These are phyloP conservation scores for Yarrowia sp. DNA, from an alignment of 805 yeast genomes.

Conservation along the genomic window DNA sequence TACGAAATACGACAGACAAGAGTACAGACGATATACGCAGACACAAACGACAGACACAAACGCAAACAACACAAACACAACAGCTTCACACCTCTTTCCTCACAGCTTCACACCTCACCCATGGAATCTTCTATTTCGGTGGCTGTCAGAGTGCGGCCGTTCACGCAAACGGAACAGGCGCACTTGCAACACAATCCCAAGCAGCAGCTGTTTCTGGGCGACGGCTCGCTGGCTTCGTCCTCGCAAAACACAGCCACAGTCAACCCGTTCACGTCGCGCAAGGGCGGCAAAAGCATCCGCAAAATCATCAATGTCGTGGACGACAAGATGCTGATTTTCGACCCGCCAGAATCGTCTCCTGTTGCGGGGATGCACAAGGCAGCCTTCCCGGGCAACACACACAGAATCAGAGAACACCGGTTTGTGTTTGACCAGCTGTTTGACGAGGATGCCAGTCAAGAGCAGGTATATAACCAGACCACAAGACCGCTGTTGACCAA, in stretches of 20 bases:
- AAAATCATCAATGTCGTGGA: constrained; percentile 81
- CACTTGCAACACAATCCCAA: constrained; percentile 55
- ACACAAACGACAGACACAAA: neutral
- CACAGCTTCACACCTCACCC: neutral
- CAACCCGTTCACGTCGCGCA: constrained; percentile 42
- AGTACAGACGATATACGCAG: neutral
- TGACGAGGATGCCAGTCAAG: constrained; percentile 69
- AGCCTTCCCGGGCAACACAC: constrained; percentile 49
- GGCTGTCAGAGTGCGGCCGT: constrained; percentile 76
- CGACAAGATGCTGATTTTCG: constrained; percentile 84
- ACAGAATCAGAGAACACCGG: constrained; percentile 71
- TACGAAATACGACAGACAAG: neutral
- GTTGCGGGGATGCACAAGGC: constrained; percentile 57
- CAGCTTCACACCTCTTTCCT: neutral
- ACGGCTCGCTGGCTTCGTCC: constrained; percentile 57
- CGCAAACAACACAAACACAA: neutral
- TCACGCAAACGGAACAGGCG: constrained; percentile 64
- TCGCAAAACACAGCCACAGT: constrained; percentile 40
- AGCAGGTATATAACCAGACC: constrained; percentile 69
- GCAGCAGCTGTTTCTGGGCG: constrained; percentile 58
- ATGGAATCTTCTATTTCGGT: constrained; percentile 36
- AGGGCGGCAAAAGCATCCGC: constrained; percentile 58
- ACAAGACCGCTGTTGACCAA: constrained; percentile 75
- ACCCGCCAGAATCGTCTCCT: constrained; percentile 79
- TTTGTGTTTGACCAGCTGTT: constrained; percentile 84